These are phyloP conservation scores for Kluyveromyces starmeri DNA, from an alignment of 805 yeast genomes.

Conservation along the genomic window DNA sequence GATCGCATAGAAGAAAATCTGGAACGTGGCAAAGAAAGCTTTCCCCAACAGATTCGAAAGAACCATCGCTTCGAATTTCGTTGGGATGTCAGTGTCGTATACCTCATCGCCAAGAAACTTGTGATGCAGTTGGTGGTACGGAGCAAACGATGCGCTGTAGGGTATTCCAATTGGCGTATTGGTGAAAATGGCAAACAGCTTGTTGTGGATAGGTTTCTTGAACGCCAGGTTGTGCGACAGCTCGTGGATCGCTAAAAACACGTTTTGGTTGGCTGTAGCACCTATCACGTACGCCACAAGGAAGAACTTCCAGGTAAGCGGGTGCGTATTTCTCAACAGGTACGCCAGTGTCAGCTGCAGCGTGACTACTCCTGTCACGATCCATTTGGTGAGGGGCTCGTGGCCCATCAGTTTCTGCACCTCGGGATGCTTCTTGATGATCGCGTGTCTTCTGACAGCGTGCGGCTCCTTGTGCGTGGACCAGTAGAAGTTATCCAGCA, in stretches of 20 bases:
- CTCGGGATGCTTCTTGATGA: conserved; percentile 68
- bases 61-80: conserved; percentile 62
- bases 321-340: conserved; percentile 44
- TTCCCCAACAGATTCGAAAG: conserved; percentile 76
- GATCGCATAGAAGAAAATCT: conserved; percentile 79
- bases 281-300: conserved; percentile 68
- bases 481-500: conserved; percentile 68
- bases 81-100: conserved; percentile 84
- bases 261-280: conserved; percentile 77
- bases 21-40: conserved; percentile 84
- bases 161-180: conserved; percentile 88
- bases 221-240: conserved; percentile 78
- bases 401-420: conserved; percentile 74
- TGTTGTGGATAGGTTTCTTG: conserved; percentile 68
- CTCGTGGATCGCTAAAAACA: conserved; percentile 84
- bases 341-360: conserved; percentile 64
- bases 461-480: conserved; percentile 80
- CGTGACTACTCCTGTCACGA: conserved; percentile 53
- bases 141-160: conserved; percentile 75
- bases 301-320: conserved; percentile 47
- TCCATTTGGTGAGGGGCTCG: conserved; percentile 79
- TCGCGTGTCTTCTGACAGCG: conserved; percentile 59
- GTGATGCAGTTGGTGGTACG: conserved; percentile 87
- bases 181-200: conserved; percentile 64
- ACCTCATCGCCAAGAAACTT: conserved; percentile 79